Base-by-base conservation (phyloP, 768 basidiomycete species). In the Nidularia pulvinata region DNA sequence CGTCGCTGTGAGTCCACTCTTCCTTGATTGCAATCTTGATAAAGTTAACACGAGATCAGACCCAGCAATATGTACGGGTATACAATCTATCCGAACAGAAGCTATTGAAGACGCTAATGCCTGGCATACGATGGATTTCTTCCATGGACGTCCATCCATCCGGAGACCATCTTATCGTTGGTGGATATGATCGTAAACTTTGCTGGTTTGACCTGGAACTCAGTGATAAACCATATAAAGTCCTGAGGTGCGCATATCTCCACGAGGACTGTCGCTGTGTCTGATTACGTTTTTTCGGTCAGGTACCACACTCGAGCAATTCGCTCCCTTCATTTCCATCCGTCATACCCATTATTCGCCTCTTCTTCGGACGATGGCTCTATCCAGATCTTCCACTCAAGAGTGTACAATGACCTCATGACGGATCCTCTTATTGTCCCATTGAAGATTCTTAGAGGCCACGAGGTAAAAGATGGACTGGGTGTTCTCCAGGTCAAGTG, bases 181-280 rank as follows among this genome's bases (percentile, higher is more conserved):
- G 97, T 55, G 93, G 93, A 46, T 98, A 98, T 69, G 97, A 99
- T 74, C 88, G 91, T 60, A 97, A 98, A 69, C 75, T 99, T 13
- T 95, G 94, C 69, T 99, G 97, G 97, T 98, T 98, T 69, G 97
- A 99, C 75, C 77, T 99, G 59, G 97, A 98, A 64, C 84, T 99
- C 52, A 93, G 89, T 60, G 89, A 92, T 57, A 97, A 96, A 69
- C 97, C 97, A 1, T 99, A 96, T 81, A 98, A 97, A 74, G 85
- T 97, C 51, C 75, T 99, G 61, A 84, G 93, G 94, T 93, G 69
- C 59, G 80, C 70, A 37, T 49, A 32, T 45, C 39, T 39, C 54
- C 50, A 22, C 34, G 33, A 32, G 34, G 35, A 35, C 33, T 46
- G 42, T 52, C 48, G 49, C 25, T 19, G 30, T 19, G 42, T 39